phyloP scores from a whole-genome alignment of 2,329 filamentous ascomycete genomes.

The Myriosclerotinia scirpicola region DNA sequence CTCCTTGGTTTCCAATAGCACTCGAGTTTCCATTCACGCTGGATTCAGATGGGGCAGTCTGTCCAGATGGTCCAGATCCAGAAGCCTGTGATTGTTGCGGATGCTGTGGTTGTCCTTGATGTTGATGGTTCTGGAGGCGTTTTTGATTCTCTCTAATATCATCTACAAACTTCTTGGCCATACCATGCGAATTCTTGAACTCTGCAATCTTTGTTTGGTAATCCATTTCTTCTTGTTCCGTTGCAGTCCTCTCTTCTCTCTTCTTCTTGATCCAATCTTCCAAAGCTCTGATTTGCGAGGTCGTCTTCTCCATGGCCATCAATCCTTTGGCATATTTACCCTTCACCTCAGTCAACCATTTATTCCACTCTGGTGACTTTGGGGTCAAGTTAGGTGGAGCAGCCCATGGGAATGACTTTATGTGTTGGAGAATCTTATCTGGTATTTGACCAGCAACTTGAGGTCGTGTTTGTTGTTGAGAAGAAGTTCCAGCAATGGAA shows the following conservation, averaged over 20 bases:
- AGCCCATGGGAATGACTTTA: constrained; percentile 51
- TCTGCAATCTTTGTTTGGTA: constrained; percentile 48
- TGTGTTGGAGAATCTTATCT: constrained; percentile 46
- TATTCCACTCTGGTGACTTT: constrained; percentile 46
- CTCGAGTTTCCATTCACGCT: neutral
- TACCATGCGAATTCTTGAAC: constrained; percentile 47
- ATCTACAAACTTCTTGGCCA: constrained; percentile 52
- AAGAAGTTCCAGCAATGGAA: constrained; percentile 25
- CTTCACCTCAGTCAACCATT: constrained; percentile 52
- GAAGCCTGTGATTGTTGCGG: constrained; percentile 27
- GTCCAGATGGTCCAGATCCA: constrained; percentile 11
- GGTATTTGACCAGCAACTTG: constrained; percentile 28
- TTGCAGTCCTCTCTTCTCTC: constrained; percentile 46
- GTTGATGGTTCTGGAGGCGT: constrained; percentile 28
- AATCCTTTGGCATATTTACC: constrained; percentile 51
- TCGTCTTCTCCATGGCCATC: constrained; percentile 50
- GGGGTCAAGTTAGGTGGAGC: constrained; percentile 47
- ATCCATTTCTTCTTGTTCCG: constrained; percentile 50
- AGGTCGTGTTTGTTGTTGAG: constrained; percentile 25
- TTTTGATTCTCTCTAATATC: constrained; percentile 46
- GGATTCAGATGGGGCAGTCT: constrained; percentile 6
- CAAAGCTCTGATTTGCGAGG: constrained; percentile 45
- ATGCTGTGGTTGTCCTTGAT: constrained; percentile 11
- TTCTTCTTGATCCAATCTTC: constrained; percentile 48
- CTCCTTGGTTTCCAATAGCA: constrained; percentile 10